These are phyloP conservation scores for Starmerella sirachaensis DNA, from an alignment of 805 yeast genomes.

Conservation along the genomic window DNA sequence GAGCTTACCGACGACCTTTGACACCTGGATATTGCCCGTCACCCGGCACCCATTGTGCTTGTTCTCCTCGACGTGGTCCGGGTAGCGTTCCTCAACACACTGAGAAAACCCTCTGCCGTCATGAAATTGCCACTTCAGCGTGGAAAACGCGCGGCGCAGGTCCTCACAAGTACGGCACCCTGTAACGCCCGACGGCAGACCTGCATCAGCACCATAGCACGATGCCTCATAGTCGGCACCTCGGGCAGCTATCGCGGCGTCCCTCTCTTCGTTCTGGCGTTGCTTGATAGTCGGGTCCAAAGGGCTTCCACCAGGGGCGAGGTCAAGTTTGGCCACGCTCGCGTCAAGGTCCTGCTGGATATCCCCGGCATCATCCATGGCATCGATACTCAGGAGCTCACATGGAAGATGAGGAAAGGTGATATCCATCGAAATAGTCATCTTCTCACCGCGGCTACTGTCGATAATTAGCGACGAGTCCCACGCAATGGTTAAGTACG, in stretches of 20 bases:
- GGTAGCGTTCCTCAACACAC: constrained; percentile 84
- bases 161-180: constrained; percentile 79
- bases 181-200: constrained; percentile 6
- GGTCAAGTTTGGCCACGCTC: constrained; percentile 60
- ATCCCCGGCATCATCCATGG: constrained; percentile 84
- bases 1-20: constrained; percentile 77
- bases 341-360: constrained; percentile 59
- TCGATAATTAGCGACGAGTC: constrained; percentile 85
- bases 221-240: constrained; percentile 59
- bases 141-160: constrained; percentile 68
- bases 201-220: constrained; percentile 59
- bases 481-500: constrained; percentile 54
- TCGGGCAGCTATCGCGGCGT: constrained; percentile 23
- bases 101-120: constrained; percentile 83
- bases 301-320: constrained; percentile 42
- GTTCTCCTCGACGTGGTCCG: constrained; percentile 43
- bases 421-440: constrained; percentile 71
- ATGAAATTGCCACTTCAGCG: constrained; percentile 71
- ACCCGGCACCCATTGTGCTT: constrained; percentile 80
- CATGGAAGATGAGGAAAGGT: constrained; percentile 82
- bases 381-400: constrained; percentile 62
- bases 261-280: constrained; percentile 30
- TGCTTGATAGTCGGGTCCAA: constrained; percentile 34
- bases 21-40: constrained; percentile 64
- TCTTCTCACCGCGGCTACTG: constrained; percentile 45